A percentile compares a stretch with the other conserved stretches of the same genome.
Conservation (phyloP, 768 basidiomycete species). For the Leccinum variicolor region DNA sequence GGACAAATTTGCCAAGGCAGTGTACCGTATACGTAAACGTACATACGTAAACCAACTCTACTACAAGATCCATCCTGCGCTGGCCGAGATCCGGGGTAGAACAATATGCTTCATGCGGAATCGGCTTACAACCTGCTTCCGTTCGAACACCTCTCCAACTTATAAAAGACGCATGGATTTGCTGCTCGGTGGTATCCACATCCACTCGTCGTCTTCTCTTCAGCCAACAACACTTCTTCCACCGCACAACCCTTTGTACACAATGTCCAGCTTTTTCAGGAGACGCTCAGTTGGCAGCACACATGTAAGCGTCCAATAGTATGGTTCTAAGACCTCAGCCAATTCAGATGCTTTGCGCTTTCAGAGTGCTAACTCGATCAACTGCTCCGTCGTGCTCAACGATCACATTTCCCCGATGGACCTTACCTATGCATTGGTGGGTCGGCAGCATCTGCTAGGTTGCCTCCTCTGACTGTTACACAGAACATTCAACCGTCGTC, state of each 20-base stretch:
- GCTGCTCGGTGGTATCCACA: not conserved
- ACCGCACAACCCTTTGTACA: not conserved
- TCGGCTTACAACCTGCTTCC: not conserved
- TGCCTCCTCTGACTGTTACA: not conserved
- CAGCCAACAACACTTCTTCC: not conserved
- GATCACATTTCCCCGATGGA: conserved; percentile 20
- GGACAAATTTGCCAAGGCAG: too few relatives aligned
- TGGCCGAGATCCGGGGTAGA: conserved; percentile 14
- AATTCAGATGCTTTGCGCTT: not conserved
- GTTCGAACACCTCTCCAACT: not conserved
- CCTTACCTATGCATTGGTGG: conserved; percentile 20
- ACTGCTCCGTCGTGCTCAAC: conserved; percentile 9
- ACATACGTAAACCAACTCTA: too few relatives aligned
- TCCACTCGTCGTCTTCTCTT: not conserved
- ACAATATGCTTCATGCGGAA: not conserved
- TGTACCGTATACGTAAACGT: not conserved
- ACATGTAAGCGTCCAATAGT: conserved; percentile 13
- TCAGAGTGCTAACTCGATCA: conserved; percentile 19
- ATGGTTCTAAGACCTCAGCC: not conserved
- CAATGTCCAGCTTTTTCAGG: conserved; percentile 22
- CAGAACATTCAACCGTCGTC: conserved; percentile 12
- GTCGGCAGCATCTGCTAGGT: not conserved
- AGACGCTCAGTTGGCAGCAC: conserved; percentile 20
- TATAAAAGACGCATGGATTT: conserved; percentile 18
- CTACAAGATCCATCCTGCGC: conserved; percentile 8